A percentile compares a stretch with the other conserved stretches of the same genome.
Evolutionary conservation across 2,329 filamentous ascomycete species (phyloP).

Genomic region (Aspergillus chevalieri): DNA sequence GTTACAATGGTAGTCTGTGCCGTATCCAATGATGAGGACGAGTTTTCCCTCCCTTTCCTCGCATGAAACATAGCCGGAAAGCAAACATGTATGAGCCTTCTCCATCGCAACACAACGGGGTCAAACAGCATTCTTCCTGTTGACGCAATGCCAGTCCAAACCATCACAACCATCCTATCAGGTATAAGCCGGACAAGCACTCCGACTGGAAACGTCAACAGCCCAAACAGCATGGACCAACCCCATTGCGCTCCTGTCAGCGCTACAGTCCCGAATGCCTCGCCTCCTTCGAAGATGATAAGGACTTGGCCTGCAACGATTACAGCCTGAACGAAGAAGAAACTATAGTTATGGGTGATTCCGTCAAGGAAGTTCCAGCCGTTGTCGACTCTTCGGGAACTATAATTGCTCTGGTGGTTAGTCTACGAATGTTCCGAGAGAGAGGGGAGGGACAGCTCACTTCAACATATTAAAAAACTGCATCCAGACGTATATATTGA

Average conservation of each 20-base stretch:
- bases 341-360: constrained; percentile 38
- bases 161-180: constrained; percentile 44
- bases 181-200: constrained; percentile 57
- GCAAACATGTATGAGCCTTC: no score
- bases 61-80: no score
- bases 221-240: constrained; percentile 62
- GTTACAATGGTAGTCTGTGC: no score
- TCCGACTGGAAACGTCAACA: constrained; percentile 59
- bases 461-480: constrained; percentile 49
- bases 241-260: constrained; percentile 63
- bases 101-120: no score
- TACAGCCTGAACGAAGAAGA: constrained; percentile 57
- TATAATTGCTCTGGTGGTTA: no score
- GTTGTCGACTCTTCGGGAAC: constrained; percentile 39
- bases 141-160: no score
- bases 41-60: no score
- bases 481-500: constrained; percentile 44
- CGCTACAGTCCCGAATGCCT: constrained; percentile 57
- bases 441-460: no score
- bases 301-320: constrained; percentile 64
- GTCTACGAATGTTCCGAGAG: no score
- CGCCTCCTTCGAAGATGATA: constrained; percentile 65
- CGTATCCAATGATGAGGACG: no score
- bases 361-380: constrained; percentile 41
- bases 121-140: no score